Conservation (phyloP, 2,329 filamentous ascomycete genomes). For the Xylaria hypoxylon region DNA sequence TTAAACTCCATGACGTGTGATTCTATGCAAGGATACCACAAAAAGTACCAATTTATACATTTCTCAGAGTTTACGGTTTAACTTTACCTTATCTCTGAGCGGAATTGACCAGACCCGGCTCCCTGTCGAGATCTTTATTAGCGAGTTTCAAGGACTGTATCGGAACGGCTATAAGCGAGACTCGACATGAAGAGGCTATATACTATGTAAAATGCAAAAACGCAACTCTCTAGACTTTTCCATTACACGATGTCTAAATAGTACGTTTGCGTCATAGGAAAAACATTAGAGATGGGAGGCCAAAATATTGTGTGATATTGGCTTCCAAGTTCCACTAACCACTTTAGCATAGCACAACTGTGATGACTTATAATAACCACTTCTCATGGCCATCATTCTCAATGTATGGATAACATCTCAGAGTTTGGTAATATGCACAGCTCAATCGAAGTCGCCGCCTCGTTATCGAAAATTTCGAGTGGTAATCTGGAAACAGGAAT, state of each 20-base stretch:
- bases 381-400: neutral
- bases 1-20: conserved; percentile 13
- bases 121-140: conserved; percentile 59
- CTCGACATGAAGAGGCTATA: neutral
- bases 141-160: conserved; percentile 64
- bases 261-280: neutral
- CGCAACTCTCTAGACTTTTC: neutral
- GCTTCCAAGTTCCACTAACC: too few species aligned
- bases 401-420: neutral
- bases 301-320: too few species aligned
- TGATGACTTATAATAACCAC: neutral
- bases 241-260: neutral
- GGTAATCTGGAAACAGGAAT: conserved; percentile 2
- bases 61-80: conserved; percentile 7
- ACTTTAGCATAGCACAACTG: neutral
- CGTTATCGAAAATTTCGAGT: neutral
- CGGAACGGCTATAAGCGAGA: conserved; percentile 12
- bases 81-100: neutral
- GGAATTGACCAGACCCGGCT: conserved; percentile 55
- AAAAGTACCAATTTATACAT: conserved; percentile 6
- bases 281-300: neutral
- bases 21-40: conserved; percentile 2
- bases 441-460: conserved; percentile 3
- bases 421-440: neutral
- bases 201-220: neutral